These are phyloP conservation scores for Gelatoporia subvermispora DNA, from an alignment of 768 basidiomycete genomes.

Conservation along the genomic window DNA sequence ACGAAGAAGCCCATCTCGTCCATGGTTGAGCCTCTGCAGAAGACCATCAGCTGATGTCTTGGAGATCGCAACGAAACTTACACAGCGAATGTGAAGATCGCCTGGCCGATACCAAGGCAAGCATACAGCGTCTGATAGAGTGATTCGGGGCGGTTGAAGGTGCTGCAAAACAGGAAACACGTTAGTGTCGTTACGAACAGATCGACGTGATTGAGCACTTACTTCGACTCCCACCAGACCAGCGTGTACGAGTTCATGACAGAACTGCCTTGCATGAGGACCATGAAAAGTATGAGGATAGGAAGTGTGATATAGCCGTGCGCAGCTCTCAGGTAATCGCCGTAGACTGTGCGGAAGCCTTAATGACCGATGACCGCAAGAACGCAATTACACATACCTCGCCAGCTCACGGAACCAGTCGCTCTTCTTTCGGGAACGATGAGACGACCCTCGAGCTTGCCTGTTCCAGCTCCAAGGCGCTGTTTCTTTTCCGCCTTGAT, in stretches of 20 bases:
- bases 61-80: conserved; percentile 23
- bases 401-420: conserved; percentile 56
- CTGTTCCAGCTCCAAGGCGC: conserved; percentile 44
- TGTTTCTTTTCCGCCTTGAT: conserved; percentile 31
- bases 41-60: background rate
- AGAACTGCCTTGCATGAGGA: conserved; percentile 58
- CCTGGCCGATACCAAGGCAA: conserved; percentile 53
- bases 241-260: conserved; percentile 63
- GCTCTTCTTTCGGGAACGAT: conserved; percentile 61
- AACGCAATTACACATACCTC: conserved; percentile 28
- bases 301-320: conserved; percentile 46
- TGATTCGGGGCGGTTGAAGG: conserved; percentile 43
- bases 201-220: conserved; percentile 14
- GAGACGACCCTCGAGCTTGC: conserved; percentile 61
- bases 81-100: conserved; percentile 54
- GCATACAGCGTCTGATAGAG: conserved; percentile 68
- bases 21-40: conserved; percentile 43
- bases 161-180: conserved; percentile 24
- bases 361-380: background rate
- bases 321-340: conserved; percentile 53
- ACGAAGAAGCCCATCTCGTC: conserved; percentile 56
- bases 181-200: background rate
- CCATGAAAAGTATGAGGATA: conserved; percentile 41
- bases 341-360: conserved; percentile 43
- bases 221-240: conserved; percentile 70